Conservation (phyloP, 768 basidiomycete species). For the Infundibulicybe gibba region DNA sequence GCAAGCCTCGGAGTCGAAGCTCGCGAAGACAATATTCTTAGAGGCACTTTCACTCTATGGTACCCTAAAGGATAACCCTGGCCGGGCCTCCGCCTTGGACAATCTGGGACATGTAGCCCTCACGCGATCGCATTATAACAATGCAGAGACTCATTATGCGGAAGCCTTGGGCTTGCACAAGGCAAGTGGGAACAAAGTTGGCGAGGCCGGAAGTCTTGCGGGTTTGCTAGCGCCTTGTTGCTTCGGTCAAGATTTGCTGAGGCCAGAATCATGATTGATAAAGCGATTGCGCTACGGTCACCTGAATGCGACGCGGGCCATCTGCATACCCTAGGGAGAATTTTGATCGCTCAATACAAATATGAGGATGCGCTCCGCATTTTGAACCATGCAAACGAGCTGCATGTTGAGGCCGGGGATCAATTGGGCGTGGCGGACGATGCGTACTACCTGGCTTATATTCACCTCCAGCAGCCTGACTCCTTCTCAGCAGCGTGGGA, state of each 20-base stretch:
- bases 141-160: slow-evolving; percentile 16
- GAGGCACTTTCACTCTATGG: no score
- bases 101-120: slow-evolving; percentile 17
- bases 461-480: no score
- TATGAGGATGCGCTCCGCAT: neutral
- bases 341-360: neutral
- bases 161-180: slow-evolving; percentile 11
- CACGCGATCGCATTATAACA: slow-evolving; percentile 10
- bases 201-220: slow-evolving; percentile 18
- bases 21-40: no score
- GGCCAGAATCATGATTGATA: no score
- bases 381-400: neutral
- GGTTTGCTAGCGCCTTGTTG: slow-evolving; percentile 16
- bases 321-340: neutral
- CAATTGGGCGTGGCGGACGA: no score
- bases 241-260: slow-evolving; percentile 19
- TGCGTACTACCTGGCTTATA: no score
- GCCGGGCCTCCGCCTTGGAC: no score
- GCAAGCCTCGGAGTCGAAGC: slow-evolving; percentile 8
- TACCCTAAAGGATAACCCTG: slow-evolving; percentile 18
- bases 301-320: no score
- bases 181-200: slow-evolving; percentile 12
- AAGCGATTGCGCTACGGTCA: no score
- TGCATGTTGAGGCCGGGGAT: neutral
- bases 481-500: no score